Conservation (phyloP, 2,329 filamentous ascomycete genomes). For the Paracorniculantispora psalliotae region DNA sequence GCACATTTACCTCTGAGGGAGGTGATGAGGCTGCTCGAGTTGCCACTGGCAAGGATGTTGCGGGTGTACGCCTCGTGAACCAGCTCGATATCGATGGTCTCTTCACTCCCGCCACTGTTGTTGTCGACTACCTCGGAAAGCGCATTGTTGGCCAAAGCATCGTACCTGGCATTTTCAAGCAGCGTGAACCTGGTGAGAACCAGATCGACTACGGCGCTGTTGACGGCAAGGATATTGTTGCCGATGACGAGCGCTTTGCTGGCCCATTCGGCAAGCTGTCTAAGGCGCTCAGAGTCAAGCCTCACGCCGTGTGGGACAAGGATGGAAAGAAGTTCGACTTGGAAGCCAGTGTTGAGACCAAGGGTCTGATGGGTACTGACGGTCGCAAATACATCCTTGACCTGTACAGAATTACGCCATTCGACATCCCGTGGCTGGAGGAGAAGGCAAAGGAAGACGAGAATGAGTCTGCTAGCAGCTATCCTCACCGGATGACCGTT, state of each 20-base stretch:
- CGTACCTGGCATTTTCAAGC: conserved; percentile 98
- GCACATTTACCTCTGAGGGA: conserved; percentile 93
- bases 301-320: conserved; percentile 97
- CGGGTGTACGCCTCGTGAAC: conserved; percentile 91
- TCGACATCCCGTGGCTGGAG: conserved; percentile 89
- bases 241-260: conserved; percentile 81
- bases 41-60: conserved; percentile 93
- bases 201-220: conserved; percentile 99
- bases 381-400: conserved; percentile 97
- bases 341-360: conserved; percentile 95
- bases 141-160: conserved; percentile 97
- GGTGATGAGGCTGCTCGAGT: conserved; percentile 94
- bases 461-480: conserved; percentile 46
- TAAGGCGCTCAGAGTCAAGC: conserved; percentile 84
- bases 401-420: conserved; percentile 86
- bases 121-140: conserved; percentile 95
- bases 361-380: conserved; percentile 94
- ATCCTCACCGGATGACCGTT: conserved; percentile 95
- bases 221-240: conserved; percentile 92
- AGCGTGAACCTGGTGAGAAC: conserved; percentile 93
- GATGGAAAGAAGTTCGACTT: conserved; percentile 84
- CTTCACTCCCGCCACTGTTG: conserved; percentile 92
- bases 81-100: conserved; percentile 93
- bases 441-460: conserved; percentile 52
- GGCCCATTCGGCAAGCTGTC: conserved; percentile 85